These are phyloP conservation scores for Aspergillus nanangensis DNA, from an alignment of 495 filamentous ascomycete genomes.

Conservation along the genomic window DNA sequence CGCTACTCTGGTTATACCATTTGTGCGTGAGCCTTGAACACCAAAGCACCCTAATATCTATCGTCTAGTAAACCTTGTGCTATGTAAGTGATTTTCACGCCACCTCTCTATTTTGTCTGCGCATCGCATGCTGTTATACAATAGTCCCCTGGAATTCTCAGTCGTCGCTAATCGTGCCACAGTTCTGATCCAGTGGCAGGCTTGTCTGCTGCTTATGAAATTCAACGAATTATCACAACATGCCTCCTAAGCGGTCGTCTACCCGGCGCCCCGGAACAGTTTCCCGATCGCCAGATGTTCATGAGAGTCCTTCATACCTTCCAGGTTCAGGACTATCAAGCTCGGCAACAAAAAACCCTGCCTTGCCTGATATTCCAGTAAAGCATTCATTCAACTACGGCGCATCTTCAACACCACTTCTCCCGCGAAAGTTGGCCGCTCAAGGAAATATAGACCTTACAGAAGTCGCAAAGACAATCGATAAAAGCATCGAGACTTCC, in stretches of 20 bases:
- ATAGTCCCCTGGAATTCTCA: no score
- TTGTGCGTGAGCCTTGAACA: no score
- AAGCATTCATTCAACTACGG: constrained; percentile 33
- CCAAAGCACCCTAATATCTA: no score
- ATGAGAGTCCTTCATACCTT: constrained; percentile 11
- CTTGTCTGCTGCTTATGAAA: no score
- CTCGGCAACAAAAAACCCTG: constrained; percentile 8
- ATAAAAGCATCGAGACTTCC: constrained; percentile 19
- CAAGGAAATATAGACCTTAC: constrained; percentile 16
- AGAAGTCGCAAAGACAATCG: constrained; percentile 22
- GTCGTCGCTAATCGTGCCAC: no score
- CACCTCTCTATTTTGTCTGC: no score
- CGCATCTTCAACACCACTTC: constrained; percentile 18
- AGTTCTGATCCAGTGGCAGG: no score
- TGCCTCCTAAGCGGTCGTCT: constrained; percentile 25
- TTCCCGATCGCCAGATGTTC: not conserved
- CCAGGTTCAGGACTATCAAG: constrained; percentile 8
- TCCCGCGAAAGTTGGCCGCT: constrained; percentile 19
- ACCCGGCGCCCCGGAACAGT: constrained; percentile 7
- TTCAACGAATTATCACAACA: not conserved
- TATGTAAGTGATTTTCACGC: no score
- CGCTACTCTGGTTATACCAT: no score
- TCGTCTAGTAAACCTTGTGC: no score
- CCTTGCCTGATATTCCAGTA: constrained; percentile 24
- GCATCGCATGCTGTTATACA: no score